These are phyloP conservation scores for Pythium sukuiense DNA, from an alignment of 352 stramenopile genomes.

Conservation along the genomic window DNA sequence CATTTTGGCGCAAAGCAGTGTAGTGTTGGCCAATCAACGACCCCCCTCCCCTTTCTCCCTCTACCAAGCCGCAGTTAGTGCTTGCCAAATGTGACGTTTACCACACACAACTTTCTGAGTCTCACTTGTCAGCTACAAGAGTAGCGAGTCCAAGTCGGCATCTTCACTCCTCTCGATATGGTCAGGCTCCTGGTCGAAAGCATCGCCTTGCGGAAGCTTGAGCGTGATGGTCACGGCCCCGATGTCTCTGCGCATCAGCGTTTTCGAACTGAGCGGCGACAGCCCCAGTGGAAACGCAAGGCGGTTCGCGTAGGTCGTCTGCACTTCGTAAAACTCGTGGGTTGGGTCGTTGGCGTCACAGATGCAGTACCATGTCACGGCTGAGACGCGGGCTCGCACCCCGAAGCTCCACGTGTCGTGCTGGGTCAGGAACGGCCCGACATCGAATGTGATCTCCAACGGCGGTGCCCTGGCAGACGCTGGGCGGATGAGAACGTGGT, in stretches of 20 bases:
- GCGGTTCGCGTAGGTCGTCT: constrained; percentile 62
- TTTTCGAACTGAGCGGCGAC: constrained; percentile 49
- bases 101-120: background rate
- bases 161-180: too few species aligned
- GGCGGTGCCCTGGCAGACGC: constrained; percentile 60
- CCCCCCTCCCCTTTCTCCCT: too few species aligned
- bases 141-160: constrained; percentile 19
- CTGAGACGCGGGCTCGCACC: constrained; percentile 46
- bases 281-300: constrained; percentile 59
- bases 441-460: constrained; percentile 52
- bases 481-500: constrained; percentile 64
- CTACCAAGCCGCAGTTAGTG: background rate
- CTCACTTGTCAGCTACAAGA: constrained; percentile 8
- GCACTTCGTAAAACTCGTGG: constrained; percentile 48
- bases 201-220: constrained; percentile 10
- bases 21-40: background rate
- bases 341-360: constrained; percentile 71
- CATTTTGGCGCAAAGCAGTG: background rate
- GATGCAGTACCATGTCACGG: constrained; percentile 70
- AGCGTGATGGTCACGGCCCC: constrained; percentile 44
- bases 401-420: constrained; percentile 53
- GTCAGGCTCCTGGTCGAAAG: too few species aligned
- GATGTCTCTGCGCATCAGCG: constrained; percentile 50
- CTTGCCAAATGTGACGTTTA: constrained; percentile 8
- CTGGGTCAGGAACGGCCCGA: constrained; percentile 44